Base-by-base conservation (phyloP, 1,284 basidiomycete genomes). In the Peniophora sp. region DNA sequence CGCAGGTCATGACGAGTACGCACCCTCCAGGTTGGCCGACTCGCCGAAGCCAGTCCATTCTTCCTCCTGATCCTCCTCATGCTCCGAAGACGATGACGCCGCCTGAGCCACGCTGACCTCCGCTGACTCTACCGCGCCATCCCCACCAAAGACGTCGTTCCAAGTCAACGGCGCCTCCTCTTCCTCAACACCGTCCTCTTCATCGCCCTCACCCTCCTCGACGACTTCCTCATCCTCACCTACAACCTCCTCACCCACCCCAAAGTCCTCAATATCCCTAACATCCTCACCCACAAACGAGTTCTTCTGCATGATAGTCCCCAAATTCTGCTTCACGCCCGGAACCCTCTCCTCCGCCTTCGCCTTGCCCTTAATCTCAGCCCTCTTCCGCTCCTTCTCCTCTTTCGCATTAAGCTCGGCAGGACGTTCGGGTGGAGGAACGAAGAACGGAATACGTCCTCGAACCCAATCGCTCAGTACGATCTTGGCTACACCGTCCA, bases 401-500 rank as follows among this genome's bases (percentile, higher is more conserved):
- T 87, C 85, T 11, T 69, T 67, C 60, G 72, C 70, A 62, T 86
- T 88, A 50, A 88, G 67, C 56, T 81, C 83, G 54, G 83, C 82
- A 11, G 84, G 64, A 47, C 86, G 71, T 64, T 87, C 85, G 49
- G 89, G 88, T 12, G 92, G 91, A 10, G 85, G 64, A 20, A 91
- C 89, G 59, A 92, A 94, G 72, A 83, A 94, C 27, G 91, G 92
- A 61, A 95, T 92, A 61, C 94, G 89, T 22, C 97, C 97, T 50
- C 97, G 78, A 53, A 97, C 94, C 97, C 97, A 99, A 67, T 99
- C 97, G 67, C 89, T 93, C 59, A 99, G 71, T 45, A 99, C 75
- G 69, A 98, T 96, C 74, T 96, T 98, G 32, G 96, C 91, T 14
- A 95, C 91, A 2, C 89, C 83, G 64, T 98, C 91, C 48, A 88